A percentile compares a stretch with the other conserved stretches of the same genome.
Evolutionary conservation across 2,329 filamentous ascomycete species (phyloP).

Genomic region (Penicillium sp.): DNA sequence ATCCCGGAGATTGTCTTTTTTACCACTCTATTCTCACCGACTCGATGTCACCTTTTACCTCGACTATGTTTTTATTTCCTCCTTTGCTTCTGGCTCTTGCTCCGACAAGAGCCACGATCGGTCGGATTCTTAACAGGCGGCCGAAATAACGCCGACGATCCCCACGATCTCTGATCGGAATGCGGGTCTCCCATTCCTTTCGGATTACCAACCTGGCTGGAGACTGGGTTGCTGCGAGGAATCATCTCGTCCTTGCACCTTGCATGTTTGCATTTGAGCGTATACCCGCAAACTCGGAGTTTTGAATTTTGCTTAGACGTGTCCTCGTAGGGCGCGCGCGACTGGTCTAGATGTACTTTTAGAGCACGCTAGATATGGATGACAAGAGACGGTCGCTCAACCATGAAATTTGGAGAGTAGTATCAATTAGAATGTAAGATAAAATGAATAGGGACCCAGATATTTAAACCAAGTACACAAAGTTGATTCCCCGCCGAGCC

Average conservation of each 20-base stretch:
- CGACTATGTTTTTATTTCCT: not conserved
- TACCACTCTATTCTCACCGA: conserved; percentile 3
- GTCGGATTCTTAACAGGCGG: not conserved
- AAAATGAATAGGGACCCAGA: not conserved
- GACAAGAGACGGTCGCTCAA: not conserved
- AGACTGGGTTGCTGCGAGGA: conserved; percentile 1
- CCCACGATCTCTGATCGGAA: not conserved
- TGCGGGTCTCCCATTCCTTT: not conserved
- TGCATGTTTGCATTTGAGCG: conserved; percentile 1
- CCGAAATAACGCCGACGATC: not conserved
- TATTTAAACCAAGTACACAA: not conserved
- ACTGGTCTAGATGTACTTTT: not conserved
- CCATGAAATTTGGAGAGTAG: not conserved
- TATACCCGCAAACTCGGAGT: not conserved
- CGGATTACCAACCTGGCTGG: not conserved
- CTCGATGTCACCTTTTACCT: conserved; percentile 12
- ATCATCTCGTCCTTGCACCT: not conserved
- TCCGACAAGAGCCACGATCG: not conserved
- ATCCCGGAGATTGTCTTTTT: conserved; percentile 19
- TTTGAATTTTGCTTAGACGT: not conserved
- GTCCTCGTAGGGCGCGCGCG: not conserved
- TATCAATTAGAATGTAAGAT: not conserved
- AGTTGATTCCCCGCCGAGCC: conserved; percentile 7
- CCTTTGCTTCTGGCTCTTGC: not conserved
- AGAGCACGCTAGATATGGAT: not conserved